Evolutionary conservation across 225 moss, liverwort and hornwort genomes (phyloP).

Genomic region (Sphagnum contortum): DNA sequence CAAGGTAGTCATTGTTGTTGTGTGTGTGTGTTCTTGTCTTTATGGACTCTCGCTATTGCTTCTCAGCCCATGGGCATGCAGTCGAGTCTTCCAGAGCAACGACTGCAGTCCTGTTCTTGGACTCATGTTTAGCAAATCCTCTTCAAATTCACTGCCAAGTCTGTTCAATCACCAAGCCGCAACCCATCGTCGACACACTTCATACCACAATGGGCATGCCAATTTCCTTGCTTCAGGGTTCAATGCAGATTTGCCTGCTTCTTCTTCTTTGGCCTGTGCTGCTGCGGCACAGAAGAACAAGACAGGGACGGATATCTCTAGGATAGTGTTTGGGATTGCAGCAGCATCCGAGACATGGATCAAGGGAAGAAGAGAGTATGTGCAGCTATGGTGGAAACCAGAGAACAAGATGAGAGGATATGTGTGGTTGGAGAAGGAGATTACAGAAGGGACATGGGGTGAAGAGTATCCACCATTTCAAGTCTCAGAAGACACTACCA

Average conservation of each 20-base stretch:
- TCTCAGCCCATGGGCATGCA: conserved; percentile 29
- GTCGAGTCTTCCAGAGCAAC: conserved; percentile 17
- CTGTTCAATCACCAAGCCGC: too few species aligned
- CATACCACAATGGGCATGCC: not conserved
- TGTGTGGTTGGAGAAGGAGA: conserved; percentile 35
- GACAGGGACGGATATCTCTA: conserved; percentile 17
- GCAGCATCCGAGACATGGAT: conserved; percentile 43
- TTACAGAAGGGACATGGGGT: conserved; percentile 26
- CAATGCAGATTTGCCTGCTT: not conserved
- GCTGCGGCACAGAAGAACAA: not conserved
- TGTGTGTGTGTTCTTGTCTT: conserved; percentile 29
- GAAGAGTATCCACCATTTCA: conserved; percentile 32
- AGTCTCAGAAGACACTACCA: conserved; percentile 34
- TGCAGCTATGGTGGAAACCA: conserved; percentile 48
- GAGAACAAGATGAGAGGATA: conserved; percentile 22
- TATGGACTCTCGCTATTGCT: conserved; percentile 32
- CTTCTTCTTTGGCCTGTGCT: not conserved
- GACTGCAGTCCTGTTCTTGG: conserved; percentile 10
- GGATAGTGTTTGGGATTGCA: conserved; percentile 45
- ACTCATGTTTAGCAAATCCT: not conserved
- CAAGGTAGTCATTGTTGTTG: conserved; percentile 31
- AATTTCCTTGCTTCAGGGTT: conserved; percentile 5
- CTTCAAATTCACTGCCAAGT: too few species aligned
- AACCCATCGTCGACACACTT: too few species aligned
- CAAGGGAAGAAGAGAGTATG: conserved; percentile 34